Evolutionary conservation across 768 basidiomycete species (phyloP).

Genomic region (Leucosporidium scottii): DNA sequence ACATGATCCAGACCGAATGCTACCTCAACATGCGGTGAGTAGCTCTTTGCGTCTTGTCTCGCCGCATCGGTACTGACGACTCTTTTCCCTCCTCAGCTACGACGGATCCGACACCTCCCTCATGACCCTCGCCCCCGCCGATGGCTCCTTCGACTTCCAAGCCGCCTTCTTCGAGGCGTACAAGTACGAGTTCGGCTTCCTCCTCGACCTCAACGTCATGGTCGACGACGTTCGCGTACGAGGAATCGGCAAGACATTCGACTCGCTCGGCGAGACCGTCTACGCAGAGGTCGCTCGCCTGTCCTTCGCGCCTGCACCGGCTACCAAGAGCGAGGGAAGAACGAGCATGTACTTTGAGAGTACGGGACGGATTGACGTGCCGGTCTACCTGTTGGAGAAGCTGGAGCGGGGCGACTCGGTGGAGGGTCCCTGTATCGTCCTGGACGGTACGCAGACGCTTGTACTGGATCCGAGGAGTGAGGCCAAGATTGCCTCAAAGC

Average conservation of each 20-base stretch:
- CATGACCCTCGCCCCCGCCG: slow-evolving; percentile 56
- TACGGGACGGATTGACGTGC: background rate
- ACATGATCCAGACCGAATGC: slow-evolving; percentile 65
- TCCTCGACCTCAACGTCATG: slow-evolving; percentile 69
- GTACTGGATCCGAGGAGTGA: slow-evolving; percentile 49
- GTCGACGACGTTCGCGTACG: slow-evolving; percentile 87
- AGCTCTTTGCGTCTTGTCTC: too few species aligned
- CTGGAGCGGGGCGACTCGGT: background rate
- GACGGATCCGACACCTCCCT: slow-evolving; percentile 86
- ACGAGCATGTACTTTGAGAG: background rate
- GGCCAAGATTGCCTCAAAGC: slow-evolving; percentile 18
- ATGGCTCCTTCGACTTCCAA: slow-evolving; percentile 61
- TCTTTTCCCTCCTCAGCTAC: slow-evolving; percentile 53
- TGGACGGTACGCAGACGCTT: slow-evolving; percentile 92
- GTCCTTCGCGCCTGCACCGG: slow-evolving; percentile 42
- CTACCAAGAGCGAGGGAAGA: background rate
- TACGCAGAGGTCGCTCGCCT: slow-evolving; percentile 63
- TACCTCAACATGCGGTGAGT: slow-evolving; percentile 43
- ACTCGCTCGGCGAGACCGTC: slow-evolving; percentile 68
- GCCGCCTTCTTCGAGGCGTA: slow-evolving; percentile 71
- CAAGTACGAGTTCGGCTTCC: slow-evolving; percentile 69
- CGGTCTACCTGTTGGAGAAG: slow-evolving; percentile 2
- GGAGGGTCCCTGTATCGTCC: slow-evolving; percentile 54
- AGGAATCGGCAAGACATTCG: slow-evolving; percentile 84
- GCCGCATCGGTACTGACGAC: too few species aligned